Evolutionary conservation across 257 asterid species (phyloP).

Genomic region (Solanum appendiculatum): DNA sequence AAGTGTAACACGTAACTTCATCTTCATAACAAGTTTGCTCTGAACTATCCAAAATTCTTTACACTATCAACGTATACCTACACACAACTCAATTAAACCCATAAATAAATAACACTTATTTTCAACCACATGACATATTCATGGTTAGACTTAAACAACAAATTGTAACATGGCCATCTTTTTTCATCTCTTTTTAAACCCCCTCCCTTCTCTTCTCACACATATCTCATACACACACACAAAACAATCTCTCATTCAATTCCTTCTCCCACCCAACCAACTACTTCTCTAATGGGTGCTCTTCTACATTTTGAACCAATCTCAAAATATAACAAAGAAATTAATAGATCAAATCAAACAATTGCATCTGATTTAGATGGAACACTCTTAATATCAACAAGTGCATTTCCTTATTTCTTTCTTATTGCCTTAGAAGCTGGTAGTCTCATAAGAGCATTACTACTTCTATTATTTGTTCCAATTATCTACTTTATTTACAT

Average conservation of each 20-base stretch:
- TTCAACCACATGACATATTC: constrained; percentile 32
- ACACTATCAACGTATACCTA: neutral
- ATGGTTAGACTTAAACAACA: constrained; percentile 15
- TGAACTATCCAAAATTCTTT: neutral
- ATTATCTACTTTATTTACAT: constrained; percentile 40
- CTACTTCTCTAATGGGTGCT: constrained; percentile 28
- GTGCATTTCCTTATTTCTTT: constrained; percentile 71
- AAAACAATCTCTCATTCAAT: neutral
- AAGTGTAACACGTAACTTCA: neutral
- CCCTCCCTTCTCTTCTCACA: constrained; percentile 15
- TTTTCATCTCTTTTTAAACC: constrained; percentile 50
- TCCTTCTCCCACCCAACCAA: neutral
- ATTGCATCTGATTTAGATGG: constrained; percentile 89
- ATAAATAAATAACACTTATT: neutral
- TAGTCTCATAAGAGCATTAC: constrained; percentile 47
- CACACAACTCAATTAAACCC: neutral
- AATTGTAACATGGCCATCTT: constrained; percentile 1
- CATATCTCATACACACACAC: neutral
- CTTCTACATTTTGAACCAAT: constrained; percentile 44
- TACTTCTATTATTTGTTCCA: constrained; percentile 46
- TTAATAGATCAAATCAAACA: constrained; percentile 46
- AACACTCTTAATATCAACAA: constrained; percentile 47
- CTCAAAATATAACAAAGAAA: constrained; percentile 29
- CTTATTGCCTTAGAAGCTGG: constrained; percentile 90
- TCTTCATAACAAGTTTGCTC: neutral